Percentiles rank a stretch among this genome's conserved stretches.
These are phyloP conservation scores for Polyporus arcularius DNA, from an alignment of 768 basidiomycete species.

Conservation along the genomic window DNA sequence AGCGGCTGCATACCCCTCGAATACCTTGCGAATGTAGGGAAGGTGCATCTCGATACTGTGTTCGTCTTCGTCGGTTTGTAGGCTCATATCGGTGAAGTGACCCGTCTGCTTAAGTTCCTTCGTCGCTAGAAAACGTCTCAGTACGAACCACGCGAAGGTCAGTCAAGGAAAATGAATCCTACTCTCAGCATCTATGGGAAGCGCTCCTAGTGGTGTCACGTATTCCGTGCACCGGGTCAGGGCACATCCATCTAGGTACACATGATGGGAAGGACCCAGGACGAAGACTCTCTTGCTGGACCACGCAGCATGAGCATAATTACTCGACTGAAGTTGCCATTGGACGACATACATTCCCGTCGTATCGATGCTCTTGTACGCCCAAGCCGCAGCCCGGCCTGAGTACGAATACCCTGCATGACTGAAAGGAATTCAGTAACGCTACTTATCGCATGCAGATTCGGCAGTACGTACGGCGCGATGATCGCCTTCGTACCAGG, in stretches of 20 bases:
- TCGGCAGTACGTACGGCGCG: constrained; percentile 72
- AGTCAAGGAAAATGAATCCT: constrained; percentile 30
- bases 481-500: constrained; percentile 83
- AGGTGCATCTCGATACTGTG: constrained; percentile 99
- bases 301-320: too few species aligned
- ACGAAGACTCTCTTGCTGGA: constrained; percentile 88
- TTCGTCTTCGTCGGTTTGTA: constrained; percentile 83
- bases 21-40: constrained; percentile 84
- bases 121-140: constrained; percentile 51
- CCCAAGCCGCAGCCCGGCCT: constrained; percentile 93
- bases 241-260: constrained; percentile 86
- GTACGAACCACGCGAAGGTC: neutral
- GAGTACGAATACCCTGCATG: constrained; percentile 98
- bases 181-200: constrained; percentile 83
- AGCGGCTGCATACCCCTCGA: constrained; percentile 60
- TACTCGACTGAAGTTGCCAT: neutral
- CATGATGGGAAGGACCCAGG: constrained; percentile 94
- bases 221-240: constrained; percentile 78
- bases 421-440: constrained; percentile 41
- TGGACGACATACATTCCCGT: constrained; percentile 67
- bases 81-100: constrained; percentile 68
- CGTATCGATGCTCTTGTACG: constrained; percentile 86
- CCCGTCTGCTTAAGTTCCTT: constrained; percentile 63
- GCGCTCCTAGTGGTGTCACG: constrained; percentile 80
- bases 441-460: neutral